A percentile compares a stretch with the other conserved stretches of the same genome.
Conservation (phyloP, 1,139 yeast genomes). For the Blastobotrys apis region DNA sequence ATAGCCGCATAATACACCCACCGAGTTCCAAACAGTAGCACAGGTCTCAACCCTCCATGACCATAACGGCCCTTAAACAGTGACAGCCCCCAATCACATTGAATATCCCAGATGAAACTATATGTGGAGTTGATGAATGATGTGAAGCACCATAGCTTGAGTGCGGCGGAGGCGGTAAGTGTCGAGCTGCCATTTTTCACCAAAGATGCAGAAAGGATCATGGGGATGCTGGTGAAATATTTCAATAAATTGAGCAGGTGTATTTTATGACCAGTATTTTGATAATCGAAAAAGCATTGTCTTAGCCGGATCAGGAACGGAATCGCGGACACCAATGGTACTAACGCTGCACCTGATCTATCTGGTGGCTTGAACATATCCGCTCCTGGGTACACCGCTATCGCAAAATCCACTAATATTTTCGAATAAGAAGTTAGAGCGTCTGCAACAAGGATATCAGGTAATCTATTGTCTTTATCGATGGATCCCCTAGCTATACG, state of each 20-base stretch:
- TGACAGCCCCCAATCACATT: constrained; percentile 83
- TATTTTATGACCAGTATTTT: constrained; percentile 43
- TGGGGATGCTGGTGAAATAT: constrained; percentile 68
- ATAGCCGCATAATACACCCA: constrained; percentile 52
- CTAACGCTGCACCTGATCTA: constrained; percentile 40
- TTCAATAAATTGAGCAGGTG: constrained; percentile 71
- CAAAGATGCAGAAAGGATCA: constrained; percentile 35
- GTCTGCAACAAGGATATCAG: constrained; percentile 78
- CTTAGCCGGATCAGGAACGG: constrained; percentile 72
- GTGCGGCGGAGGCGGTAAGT: not conserved
- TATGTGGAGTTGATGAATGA: constrained; percentile 65
- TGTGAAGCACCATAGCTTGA: constrained; percentile 48
- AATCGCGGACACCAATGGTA: constrained; percentile 47
- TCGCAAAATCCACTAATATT: constrained; percentile 64
- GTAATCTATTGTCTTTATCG: constrained; percentile 54
- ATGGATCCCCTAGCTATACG: constrained; percentile 56
- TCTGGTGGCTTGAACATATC: constrained; percentile 41
- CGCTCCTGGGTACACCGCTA: constrained; percentile 23
- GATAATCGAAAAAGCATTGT: constrained; percentile 75
- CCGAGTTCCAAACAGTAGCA: constrained; percentile 9
- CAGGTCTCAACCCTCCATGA: constrained; percentile 15
- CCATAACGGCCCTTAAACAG: constrained; percentile 31
- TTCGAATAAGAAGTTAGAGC: constrained; percentile 74
- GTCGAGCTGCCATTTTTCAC: constrained; percentile 3
- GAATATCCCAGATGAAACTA: constrained; percentile 83